These are phyloP conservation scores for Colletotrichum lindemuthianum DNA, from an alignment of 2,329 filamentous ascomycete genomes.

Conservation along the genomic window DNA sequence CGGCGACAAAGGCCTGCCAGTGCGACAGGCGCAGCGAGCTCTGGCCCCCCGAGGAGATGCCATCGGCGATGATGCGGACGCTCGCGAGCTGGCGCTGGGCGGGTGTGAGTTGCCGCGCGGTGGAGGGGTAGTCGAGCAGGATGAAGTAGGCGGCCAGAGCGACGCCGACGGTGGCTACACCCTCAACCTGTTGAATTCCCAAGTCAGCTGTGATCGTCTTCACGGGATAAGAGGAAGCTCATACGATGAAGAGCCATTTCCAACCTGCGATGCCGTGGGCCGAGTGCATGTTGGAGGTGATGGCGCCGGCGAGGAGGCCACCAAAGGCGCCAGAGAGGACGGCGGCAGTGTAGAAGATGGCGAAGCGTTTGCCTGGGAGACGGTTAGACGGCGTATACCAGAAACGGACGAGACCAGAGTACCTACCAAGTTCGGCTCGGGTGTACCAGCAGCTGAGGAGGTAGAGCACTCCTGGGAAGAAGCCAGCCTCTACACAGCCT, in stretches of 20 bases:
- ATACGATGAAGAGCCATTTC: constrained; percentile 61
- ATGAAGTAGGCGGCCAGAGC: constrained; percentile 73
- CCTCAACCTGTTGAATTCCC: constrained; percentile 53
- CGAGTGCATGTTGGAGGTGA: constrained; percentile 55
- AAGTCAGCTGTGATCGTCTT: no score
- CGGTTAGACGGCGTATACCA: constrained; percentile 45
- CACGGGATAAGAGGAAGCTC: no score
- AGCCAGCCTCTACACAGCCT: constrained; percentile 61
- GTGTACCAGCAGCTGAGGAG: constrained; percentile 68
- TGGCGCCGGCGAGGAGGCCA: constrained; percentile 59
- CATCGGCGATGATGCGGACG: constrained; percentile 53
- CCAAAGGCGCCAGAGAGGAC: constrained; percentile 64
- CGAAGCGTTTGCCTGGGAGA: constrained; percentile 62
- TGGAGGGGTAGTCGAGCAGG: constrained; percentile 76
- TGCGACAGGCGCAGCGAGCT: constrained; percentile 40
- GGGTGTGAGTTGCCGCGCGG: constrained; percentile 66
- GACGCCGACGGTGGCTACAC: constrained; percentile 71
- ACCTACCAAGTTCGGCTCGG: constrained; percentile 22
- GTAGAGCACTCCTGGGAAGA: constrained; percentile 62
- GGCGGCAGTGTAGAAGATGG: constrained; percentile 66
- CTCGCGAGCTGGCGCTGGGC: constrained; percentile 70
- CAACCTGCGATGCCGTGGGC: constrained; percentile 58
- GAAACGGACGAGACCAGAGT: no score
- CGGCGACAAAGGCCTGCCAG: constrained; percentile 42
- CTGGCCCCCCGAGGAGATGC: constrained; percentile 47